Evolutionary conservation across 2,329 filamentous ascomycete genomes (phyloP), one percentile per base, ranked within the genome.

Genomic region (Coniochaeta sp.): DNA sequence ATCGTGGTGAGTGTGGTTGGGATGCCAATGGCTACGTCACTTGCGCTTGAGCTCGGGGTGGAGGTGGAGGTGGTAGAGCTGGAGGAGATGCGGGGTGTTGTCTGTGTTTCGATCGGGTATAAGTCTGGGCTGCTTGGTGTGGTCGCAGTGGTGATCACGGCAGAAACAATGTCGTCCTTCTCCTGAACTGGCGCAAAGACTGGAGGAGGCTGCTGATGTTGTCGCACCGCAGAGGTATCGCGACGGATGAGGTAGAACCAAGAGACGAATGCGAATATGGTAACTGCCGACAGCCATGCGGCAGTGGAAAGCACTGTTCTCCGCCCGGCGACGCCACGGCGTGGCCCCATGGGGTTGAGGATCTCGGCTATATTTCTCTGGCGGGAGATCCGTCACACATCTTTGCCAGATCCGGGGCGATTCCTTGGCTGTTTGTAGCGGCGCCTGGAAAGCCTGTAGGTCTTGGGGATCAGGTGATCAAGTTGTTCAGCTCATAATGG

Each of bases 201-300:
- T 13, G 28, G 26, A 28, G 45, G 45, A 14, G 45, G 45, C 28
- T 28, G 45, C 5, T 28, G 45, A 18, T 16, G n/a, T 20, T n/a
- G n/a, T n/a, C n/a, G n/a, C n/a, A 14, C 16, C 28, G 22, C 14
- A 27, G 24, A 38, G 30, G 26, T 31, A 14, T 33, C 40, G 10
- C 16, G 26, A 9, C 35, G 40, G 49, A 42, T 32, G 49, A 51
- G 16, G 45, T 52, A 31, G 24, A 51, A 28, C 52, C 52, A 54
- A 16, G 40, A 38, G 40, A 60, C 31, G 4, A 58, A 14, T 12
- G 42, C 31, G 14, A 56, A 47, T 32, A 57, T 26, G 30, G 52
- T 51, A 31, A 56, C 33, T 51, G 28, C 54, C 46, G 33, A 53
- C 18, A 57, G 31, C 22, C 38, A 26, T 26, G 45, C 45, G 14